A percentile compares a stretch with the other conserved stretches of the same genome.
Evolutionary conservation across 2,329 filamentous ascomycete species (phyloP).

Genomic region (Diplodia seriata): DNA sequence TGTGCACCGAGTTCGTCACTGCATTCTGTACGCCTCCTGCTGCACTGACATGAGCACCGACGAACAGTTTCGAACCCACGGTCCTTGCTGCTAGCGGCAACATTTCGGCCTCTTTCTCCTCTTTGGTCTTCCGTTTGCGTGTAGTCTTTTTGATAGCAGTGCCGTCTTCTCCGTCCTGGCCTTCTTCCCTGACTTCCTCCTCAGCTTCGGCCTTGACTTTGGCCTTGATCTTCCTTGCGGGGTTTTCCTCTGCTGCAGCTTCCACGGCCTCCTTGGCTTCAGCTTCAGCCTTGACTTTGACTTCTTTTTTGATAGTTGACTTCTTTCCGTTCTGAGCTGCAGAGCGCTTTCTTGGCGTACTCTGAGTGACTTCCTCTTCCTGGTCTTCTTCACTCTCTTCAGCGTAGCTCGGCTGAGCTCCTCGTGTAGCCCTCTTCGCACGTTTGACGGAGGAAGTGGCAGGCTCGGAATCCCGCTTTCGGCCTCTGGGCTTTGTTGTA

Average conservation of each 20-base stretch:
- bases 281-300: slow-evolving; percentile 31
- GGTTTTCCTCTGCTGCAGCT: slow-evolving; percentile 29
- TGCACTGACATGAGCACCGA: slow-evolving; percentile 90
- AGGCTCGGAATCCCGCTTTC: slow-evolving; percentile 3
- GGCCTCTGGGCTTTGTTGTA: background rate
- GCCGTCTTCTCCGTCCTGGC: slow-evolving; percentile 27
- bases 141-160: slow-evolving; percentile 38
- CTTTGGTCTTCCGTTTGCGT: slow-evolving; percentile 62
- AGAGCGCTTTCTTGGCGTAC: slow-evolving; percentile 7
- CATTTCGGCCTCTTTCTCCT: slow-evolving; percentile 61
- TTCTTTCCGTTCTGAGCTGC: slow-evolving; percentile 32
- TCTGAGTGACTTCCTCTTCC: background rate
- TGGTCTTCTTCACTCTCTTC: slow-evolving; percentile 28
- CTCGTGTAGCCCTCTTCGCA: slow-evolving; percentile 25
- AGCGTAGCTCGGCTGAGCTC: slow-evolving; percentile 19
- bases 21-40: slow-evolving; percentile 94
- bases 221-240: slow-evolving; percentile 27
- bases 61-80: slow-evolving; percentile 75
- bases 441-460: slow-evolving; percentile 5
- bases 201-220: slow-evolving; percentile 28
- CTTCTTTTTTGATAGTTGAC: slow-evolving; percentile 36
- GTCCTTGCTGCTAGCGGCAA: slow-evolving; percentile 76
- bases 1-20: slow-evolving; percentile 75
- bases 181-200: slow-evolving; percentile 7
- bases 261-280: slow-evolving; percentile 34